phyloP scores from a whole-genome alignment of 192 early-diverging fungal species.

The Rhizophagus sp. region DNA sequence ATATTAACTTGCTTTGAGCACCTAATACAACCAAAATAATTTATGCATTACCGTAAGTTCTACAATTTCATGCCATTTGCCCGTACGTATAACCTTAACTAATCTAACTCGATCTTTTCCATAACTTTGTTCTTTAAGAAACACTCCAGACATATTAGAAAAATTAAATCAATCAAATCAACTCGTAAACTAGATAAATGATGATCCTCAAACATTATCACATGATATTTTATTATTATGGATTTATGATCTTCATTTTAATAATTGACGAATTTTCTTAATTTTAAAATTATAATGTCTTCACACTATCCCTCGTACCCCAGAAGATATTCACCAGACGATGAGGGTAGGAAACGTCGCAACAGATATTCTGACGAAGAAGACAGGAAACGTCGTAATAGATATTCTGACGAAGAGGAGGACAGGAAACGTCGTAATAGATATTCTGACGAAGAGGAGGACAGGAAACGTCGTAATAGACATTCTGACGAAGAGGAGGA shows the following conservation, averaged over 20 bases:
- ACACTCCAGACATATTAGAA: constrained; percentile 35
- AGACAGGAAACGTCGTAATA: too few species aligned
- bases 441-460: too few species aligned
- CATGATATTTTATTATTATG: too few species aligned
- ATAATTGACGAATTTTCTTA: too few species aligned
- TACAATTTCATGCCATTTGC: constrained; percentile 62
- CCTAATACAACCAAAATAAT: background rate
- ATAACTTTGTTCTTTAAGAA: constrained; percentile 63
- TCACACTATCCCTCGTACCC: background rate
- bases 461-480: too few species aligned
- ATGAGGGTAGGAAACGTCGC: background rate
- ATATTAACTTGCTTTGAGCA: background rate
- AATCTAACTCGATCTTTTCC: constrained; percentile 77
- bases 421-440: too few species aligned
- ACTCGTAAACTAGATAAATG: too few species aligned
- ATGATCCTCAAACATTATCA: too few species aligned
- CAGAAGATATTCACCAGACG: background rate
- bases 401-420: too few species aligned
- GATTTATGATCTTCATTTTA: too few species aligned
- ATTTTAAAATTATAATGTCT: background rate
- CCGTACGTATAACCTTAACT: constrained; percentile 67
- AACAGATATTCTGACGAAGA: background rate
- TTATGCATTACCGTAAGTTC: constrained; percentile 60
- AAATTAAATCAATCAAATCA: background rate
- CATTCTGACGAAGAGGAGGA: too few species aligned